Evolutionary conservation across 2,329 filamentous ascomycete genomes (phyloP).

Genomic region (Tetracladium maxilliforme): DNA sequence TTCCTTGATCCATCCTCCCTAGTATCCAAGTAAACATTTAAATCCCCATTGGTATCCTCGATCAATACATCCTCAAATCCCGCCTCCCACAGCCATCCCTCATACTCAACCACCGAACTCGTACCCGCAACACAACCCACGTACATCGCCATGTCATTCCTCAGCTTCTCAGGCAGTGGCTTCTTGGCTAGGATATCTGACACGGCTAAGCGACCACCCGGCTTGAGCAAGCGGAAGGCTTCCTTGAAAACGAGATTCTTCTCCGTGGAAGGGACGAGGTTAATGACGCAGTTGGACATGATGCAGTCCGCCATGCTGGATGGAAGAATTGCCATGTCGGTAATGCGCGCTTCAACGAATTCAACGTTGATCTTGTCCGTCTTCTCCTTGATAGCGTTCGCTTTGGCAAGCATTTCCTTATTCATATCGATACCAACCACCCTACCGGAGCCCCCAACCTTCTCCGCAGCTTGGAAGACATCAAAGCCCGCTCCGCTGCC

Average conservation of each 20-base stretch:
- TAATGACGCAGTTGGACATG: conserved; percentile 50
- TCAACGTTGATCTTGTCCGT: conserved; percentile 24
- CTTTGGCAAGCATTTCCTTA: conserved; percentile 38
- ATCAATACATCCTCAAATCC: conserved; percentile 32
- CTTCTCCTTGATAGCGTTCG: conserved; percentile 25
- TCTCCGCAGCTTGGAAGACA: conserved; percentile 34
- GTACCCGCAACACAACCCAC: conserved; percentile 47
- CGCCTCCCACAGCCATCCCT: conserved; percentile 29
- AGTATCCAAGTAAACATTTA: conserved; percentile 28
- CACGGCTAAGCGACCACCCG: conserved; percentile 40
- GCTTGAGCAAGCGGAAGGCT: conserved; percentile 40
- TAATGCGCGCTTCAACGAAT: conserved; percentile 37
- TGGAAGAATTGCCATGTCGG: conserved; percentile 27
- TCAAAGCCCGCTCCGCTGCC: conserved; percentile 44
- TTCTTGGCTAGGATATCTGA: conserved; percentile 42
- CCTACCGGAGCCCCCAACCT: conserved; percentile 29
- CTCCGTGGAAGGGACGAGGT: conserved; percentile 36
- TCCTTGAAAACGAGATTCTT: conserved; percentile 40
- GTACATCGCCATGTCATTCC: conserved; percentile 33
- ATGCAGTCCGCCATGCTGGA: conserved; percentile 32
- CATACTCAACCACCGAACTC: conserved; percentile 33
- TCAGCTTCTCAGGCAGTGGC: conserved; percentile 30
- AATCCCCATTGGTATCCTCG: conserved; percentile 26
- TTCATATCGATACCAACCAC: conserved; percentile 47
- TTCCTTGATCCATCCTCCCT: conserved; percentile 10